These are phyloP conservation scores for Scenedesmus sp. DNA, from an alignment of 163 green algal genomes.

Conservation along the genomic window DNA sequence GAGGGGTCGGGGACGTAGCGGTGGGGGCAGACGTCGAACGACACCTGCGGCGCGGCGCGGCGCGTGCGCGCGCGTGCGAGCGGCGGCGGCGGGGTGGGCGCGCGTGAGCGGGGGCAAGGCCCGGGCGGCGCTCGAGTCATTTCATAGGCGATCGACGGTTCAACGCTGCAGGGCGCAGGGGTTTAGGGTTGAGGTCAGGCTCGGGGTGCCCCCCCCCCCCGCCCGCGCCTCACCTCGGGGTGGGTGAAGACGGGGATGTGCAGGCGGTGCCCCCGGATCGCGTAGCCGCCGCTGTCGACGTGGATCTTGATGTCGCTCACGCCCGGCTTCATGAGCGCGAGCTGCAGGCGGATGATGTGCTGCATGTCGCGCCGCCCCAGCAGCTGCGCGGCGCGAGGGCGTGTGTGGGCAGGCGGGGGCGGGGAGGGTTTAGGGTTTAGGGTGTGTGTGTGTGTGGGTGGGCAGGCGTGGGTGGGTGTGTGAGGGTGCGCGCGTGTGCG, in stretches of 20 bases:
- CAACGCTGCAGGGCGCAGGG: neutral
- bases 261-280: conserved; percentile 59
- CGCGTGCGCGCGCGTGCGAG: too few species aligned
- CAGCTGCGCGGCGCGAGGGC: conserved; percentile 50
- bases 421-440: neutral
- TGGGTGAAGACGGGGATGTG: conserved; percentile 66
- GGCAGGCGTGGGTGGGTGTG: neutral
- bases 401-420: too few species aligned
- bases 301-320: conserved; percentile 51
- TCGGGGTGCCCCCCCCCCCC: neutral
- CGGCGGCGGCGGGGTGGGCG: too few species aligned
- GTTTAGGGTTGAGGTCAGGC: neutral
- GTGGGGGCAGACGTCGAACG: conserved; percentile 39
- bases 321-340: conserved; percentile 70
- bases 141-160: neutral
- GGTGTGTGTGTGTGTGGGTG: neutral
- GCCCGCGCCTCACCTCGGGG: too few species aligned
- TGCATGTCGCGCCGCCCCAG: conserved; percentile 56
- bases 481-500: neutral
- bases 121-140: too few species aligned
- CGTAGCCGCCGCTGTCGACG: conserved; percentile 51
- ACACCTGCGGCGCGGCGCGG: too few species aligned
- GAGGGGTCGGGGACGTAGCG: conserved; percentile 13
- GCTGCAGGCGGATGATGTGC: conserved; percentile 79
- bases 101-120: too few species aligned